phyloP scores from a whole-genome alignment of 495 filamentous ascomycete genomes.

The Podospora pseudoanserina region DNA sequence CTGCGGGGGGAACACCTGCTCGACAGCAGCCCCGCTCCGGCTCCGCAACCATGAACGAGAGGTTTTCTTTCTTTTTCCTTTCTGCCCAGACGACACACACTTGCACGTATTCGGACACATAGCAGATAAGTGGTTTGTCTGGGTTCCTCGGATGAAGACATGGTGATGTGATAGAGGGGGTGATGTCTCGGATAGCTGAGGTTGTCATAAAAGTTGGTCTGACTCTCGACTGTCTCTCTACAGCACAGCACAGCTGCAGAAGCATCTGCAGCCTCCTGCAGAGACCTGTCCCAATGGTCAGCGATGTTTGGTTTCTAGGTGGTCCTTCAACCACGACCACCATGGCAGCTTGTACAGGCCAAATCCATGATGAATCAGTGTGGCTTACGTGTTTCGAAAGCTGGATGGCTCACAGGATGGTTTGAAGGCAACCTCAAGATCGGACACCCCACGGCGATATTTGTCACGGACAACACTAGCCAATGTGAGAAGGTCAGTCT shows the following conservation, averaged over 20 bases:
- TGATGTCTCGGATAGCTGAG: background rate
- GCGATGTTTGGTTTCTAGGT: background rate
- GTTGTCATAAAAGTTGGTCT: background rate
- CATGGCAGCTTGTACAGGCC: background rate
- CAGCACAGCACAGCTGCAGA: background rate
- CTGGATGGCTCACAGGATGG: background rate
- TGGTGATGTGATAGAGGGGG: background rate
- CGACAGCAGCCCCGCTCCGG: background rate
- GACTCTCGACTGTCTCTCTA: background rate
- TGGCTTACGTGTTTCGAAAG: no score
- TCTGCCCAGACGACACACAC: background rate
- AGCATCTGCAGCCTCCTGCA: background rate
- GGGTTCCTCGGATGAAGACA: background rate
- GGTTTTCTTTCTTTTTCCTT: background rate
- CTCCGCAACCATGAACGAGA: background rate
- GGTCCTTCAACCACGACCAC: background rate
- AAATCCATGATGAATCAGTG: background rate
- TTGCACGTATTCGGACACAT: background rate
- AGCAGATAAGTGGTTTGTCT: background rate
- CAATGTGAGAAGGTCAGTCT: background rate
- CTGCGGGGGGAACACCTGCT: background rate
- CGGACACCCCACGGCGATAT: background rate
- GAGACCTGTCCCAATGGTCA: background rate
- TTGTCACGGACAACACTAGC: slow-evolving; percentile 2
- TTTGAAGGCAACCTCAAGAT: background rate